A percentile compares a stretch with the other conserved stretches of the same genome.
These are phyloP conservation scores for Kluyveromyces marxianus DNA, from an alignment of 1,139 yeast species.

Conservation along the genomic window DNA sequence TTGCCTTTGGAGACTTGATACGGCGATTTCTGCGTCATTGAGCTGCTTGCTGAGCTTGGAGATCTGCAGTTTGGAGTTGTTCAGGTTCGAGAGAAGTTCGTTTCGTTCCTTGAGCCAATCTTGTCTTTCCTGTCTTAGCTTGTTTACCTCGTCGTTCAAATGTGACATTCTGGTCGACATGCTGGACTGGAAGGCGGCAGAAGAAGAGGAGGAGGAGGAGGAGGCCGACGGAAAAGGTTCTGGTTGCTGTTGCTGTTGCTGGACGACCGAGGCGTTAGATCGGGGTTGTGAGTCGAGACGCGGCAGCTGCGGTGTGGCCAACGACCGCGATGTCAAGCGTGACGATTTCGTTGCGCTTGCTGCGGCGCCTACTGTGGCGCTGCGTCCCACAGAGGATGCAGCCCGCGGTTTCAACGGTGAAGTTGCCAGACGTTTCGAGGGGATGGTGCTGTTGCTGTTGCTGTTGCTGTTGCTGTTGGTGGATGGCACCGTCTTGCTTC, in stretches of 20 bases:
- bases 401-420: conserved; percentile 50
- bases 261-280: neutral
- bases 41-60: conserved; percentile 12
- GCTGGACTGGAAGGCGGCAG: conserved; percentile 7
- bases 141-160: conserved; percentile 40
- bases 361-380: too few species aligned
- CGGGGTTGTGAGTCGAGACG: neutral
- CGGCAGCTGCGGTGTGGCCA: conserved; percentile 13
- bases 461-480: neutral
- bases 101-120: conserved; percentile 44
- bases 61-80: conserved; percentile 12
- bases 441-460: conserved; percentile 31
- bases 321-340: conserved; percentile 17
- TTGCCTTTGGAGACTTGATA: conserved; percentile 37
- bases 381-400: conserved; percentile 9
- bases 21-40: conserved; percentile 33
- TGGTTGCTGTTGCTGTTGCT: neutral
- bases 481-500: neutral
- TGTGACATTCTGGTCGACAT: conserved; percentile 4
- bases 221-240: neutral
- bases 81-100: conserved; percentile 24
- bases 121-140: conserved; percentile 45
- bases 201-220: neutral
- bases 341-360: conserved; percentile 6
- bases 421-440: conserved; percentile 58